Evolutionary conservation across 495 filamentous ascomycete genomes (phyloP), one percentile per base, ranked within the genome.

Genomic region (Pseudomonodictys pantanalensis): DNA sequence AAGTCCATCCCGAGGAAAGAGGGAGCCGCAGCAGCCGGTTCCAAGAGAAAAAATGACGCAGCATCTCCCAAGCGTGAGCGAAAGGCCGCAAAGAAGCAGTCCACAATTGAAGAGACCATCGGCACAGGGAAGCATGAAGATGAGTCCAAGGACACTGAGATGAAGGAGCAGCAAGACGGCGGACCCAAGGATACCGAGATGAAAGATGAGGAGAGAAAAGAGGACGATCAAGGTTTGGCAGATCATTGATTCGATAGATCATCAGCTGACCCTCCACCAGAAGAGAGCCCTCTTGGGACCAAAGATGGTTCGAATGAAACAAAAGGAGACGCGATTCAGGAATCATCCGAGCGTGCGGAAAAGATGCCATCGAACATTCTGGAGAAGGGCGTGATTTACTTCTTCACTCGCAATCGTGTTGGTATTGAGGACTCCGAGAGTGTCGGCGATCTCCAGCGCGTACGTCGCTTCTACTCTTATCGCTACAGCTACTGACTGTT

Each of bases 361-460:
- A 72, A 64, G 1, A 76, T 85, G 5, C 83, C 91, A 0, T 86
- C 87, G n/a, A 89, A 76, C 52, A 83, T 93, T 25, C 77, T 96
- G 10, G 92, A 97, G 67, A 96, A 96, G 64, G 92, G 92, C 2
- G 81, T 96, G 62, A 88, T 97, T 62, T 96, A 96, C 77, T 95
- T 96, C 80, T 96, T 96, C 77, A 86, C 85, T 69, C 86, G 91
- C 39, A 82, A 82, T 9, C 84, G 90, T 23, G 89, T 96, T 50
- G 81, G 80, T 52, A 78, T 89, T 18, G 81, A 90, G 11, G 81
- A 90, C 10, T 86, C 92, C 9, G 78, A 85, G n/a, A 72, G 78
- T 56, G 73, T 91, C 12, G 38, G 38, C 38, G 38, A 41, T 41
- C 38, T 41, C 38, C 38, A 41, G 12, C 38, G 38, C 20, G n/a